Evolutionary conservation across 129 eudicot genomes (phyloP).

Genomic region (Centrapalus pauciflorus): DNA sequence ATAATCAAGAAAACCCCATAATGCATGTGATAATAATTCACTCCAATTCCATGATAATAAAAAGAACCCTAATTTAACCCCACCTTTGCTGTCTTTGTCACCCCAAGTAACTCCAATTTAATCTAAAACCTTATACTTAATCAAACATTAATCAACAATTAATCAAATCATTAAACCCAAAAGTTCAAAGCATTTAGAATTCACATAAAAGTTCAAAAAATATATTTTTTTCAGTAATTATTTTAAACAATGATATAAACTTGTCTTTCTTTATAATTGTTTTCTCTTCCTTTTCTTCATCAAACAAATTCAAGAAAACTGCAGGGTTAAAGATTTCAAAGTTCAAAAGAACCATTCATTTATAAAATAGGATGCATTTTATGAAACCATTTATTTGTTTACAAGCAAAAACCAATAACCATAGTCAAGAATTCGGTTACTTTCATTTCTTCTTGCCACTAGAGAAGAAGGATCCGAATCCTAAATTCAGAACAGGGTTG

Average conservation of each 20-base stretch:
- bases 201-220: neutral
- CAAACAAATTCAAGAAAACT: no score
- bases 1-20: slow-evolving; percentile 16
- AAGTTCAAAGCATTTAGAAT: slow-evolving; percentile 3
- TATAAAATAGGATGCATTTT: neutral
- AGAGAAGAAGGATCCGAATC: slow-evolving; percentile 72
- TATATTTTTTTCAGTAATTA: neutral
- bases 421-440: slow-evolving; percentile 19
- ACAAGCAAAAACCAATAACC: neutral
- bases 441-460: slow-evolving; percentile 54
- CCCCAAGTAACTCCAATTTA: neutral
- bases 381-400: neutral
- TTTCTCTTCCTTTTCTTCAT: no score
- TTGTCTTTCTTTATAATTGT: no score
- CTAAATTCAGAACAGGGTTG: slow-evolving; percentile 69
- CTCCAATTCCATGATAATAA: slow-evolving; percentile 19
- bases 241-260: no score
- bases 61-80: slow-evolving; percentile 18
- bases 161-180: slow-evolving; percentile 18
- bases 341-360: neutral
- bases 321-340: neutral
- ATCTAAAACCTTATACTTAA: slow-evolving; percentile 9
- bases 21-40: slow-evolving; percentile 35
- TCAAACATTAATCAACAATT: slow-evolving; percentile 10
- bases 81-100: slow-evolving; percentile 32